Evolutionary conservation across 179 eudicot genomes (phyloP).

Genomic region (Silene coronaria): DNA sequence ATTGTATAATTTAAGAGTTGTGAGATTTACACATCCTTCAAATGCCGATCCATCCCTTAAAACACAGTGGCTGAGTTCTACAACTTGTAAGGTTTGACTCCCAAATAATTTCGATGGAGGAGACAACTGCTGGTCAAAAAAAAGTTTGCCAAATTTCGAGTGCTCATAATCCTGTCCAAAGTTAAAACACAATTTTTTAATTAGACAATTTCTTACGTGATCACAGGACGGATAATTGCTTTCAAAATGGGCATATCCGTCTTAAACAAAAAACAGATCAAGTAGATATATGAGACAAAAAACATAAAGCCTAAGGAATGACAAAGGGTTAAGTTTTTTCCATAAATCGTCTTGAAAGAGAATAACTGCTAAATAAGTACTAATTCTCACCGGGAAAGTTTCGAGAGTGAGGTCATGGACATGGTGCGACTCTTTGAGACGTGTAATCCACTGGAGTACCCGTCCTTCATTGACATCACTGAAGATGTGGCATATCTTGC

Average conservation of each 20-base stretch:
- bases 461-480: neutral
- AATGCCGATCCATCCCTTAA: neutral
- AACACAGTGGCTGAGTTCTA: neutral
- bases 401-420: neutral
- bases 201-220: too few species aligned
- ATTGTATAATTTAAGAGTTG: neutral
- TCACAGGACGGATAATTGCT: too few species aligned
- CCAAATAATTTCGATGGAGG: neutral
- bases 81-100: neutral
- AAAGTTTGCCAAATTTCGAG: too few species aligned
- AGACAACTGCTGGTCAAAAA: neutral
- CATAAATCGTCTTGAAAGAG: too few species aligned
- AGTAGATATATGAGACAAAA: too few species aligned
- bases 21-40: conserved; percentile 8
- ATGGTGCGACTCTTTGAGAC: neutral
- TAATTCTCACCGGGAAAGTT: neutral
- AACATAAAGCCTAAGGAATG: too few species aligned
- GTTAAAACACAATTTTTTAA: too few species aligned
- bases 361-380: too few species aligned
- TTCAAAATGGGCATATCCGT: too few species aligned
- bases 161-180: too few species aligned
- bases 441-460: neutral
- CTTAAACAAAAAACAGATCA: too few species aligned
- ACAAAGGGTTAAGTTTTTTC: too few species aligned
- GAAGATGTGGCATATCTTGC: neutral